These are phyloP conservation scores for Saturnispora sanitii DNA, from an alignment of 805 yeast genomes.

Conservation along the genomic window DNA sequence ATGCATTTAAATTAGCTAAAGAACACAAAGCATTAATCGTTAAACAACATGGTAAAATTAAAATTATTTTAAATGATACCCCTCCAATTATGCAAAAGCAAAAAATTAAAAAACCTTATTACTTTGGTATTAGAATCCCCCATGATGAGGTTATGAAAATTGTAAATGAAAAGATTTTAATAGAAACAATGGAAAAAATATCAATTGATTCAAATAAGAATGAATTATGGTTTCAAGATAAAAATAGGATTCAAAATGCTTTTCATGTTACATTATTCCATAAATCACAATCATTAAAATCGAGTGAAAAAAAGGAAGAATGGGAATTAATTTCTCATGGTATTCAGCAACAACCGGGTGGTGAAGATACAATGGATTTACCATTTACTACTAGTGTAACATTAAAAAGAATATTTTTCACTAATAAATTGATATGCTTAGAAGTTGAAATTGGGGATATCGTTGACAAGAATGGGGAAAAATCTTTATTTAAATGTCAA, in stretches of 20 bases:
- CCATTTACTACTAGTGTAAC: conserved; percentile 29
- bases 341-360: neutral
- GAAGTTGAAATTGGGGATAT: conserved; percentile 31
- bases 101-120: conserved; percentile 27
- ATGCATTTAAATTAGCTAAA: conserved; percentile 45
- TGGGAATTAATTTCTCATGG: conserved; percentile 16
- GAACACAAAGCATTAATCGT: conserved; percentile 43
- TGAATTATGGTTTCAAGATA: conserved; percentile 18
- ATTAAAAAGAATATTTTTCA: conserved; percentile 39
- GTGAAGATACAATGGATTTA: neutral
- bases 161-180: neutral
- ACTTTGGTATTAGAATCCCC: conserved; percentile 35
- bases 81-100: neutral
- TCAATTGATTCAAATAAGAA: conserved; percentile 1
- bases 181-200: neutral
- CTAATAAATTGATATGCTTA: conserved; percentile 43
- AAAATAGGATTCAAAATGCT: conserved; percentile 35
- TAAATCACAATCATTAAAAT: conserved; percentile 15
- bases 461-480: conserved; percentile 1
- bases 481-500: conserved; percentile 19
- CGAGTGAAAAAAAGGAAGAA: conserved; percentile 8
- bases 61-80: neutral
- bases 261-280: conserved; percentile 69
- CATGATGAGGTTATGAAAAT: conserved; percentile 9
- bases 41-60: conserved; percentile 23